Percentiles rank a stretch among this genome's conserved stretches.
These are phyloP conservation scores for Exserohilum rostratum DNA, from an alignment of 2,329 filamentous ascomycete genomes.

Conservation along the genomic window DNA sequence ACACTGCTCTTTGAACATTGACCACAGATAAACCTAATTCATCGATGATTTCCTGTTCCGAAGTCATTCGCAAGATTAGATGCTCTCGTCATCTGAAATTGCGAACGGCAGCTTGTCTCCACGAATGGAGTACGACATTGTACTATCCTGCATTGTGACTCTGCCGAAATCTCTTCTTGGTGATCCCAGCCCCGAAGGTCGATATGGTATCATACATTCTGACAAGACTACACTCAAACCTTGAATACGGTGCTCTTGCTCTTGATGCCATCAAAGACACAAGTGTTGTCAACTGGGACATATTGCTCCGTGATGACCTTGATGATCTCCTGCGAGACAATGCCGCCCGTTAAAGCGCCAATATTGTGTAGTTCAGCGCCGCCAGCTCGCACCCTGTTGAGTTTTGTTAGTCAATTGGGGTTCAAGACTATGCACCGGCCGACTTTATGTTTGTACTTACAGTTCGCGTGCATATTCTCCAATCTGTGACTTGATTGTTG, in stretches of 20 bases:
- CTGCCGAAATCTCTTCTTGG: neutral
- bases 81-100: neutral
- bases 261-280: constrained; percentile 66
- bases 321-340: constrained; percentile 96
- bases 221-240: constrained; percentile 32
- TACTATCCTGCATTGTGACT: neutral
- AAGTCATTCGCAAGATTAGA: neutral
- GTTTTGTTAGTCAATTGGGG: constrained; percentile 14
- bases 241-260: constrained; percentile 62
- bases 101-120: neutral
- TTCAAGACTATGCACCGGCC: neutral
- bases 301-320: constrained; percentile 79
- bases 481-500: constrained; percentile 43
- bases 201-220: neutral
- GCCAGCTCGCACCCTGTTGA: constrained; percentile 68
- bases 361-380: constrained; percentile 93
- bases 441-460: constrained; percentile 35
- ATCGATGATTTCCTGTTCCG: neutral
- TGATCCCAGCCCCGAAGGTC: neutral
- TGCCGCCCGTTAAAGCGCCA: constrained; percentile 82
- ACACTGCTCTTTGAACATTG: neutral
- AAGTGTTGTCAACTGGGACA: constrained; percentile 67
- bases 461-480: constrained; percentile 52
- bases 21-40: neutral
- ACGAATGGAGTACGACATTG: neutral